A percentile compares a stretch with the other conserved stretches of the same genome.
phyloP scores from a whole-genome alignment of 2,329 filamentous ascomycete genomes.

The Alternaria brassicae region DNA sequence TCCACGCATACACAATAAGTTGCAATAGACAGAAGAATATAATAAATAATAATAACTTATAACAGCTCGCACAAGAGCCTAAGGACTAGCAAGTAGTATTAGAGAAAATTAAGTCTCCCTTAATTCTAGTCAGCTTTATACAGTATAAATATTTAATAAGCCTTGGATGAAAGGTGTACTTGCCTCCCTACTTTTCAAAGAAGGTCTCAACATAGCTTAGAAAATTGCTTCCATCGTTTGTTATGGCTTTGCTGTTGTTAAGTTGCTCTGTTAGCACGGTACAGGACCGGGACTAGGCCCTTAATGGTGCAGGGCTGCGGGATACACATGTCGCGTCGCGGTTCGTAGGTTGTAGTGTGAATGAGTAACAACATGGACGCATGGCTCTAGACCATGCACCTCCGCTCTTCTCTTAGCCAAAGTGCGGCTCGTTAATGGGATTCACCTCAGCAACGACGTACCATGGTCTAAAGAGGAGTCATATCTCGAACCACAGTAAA shows the following conservation, averaged over 20 bases:
- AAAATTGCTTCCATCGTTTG: conserved; percentile 7
- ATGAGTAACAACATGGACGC: conserved; percentile 10
- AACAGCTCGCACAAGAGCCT: conserved; percentile 1
- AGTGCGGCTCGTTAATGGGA: conserved; percentile 6
- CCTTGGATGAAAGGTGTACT: conserved; percentile 2
- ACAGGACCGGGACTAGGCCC: conserved; percentile 11
- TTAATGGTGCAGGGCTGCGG: conserved; percentile 10
- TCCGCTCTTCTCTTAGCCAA: conserved; percentile 12
- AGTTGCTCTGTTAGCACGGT: conserved; percentile 11
- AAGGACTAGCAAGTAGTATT: neutral
- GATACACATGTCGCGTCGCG: conserved; percentile 11
- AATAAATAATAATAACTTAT: conserved; percentile 7
- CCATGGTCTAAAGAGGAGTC: conserved; percentile 9
- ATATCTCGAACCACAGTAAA: conserved; percentile 13
- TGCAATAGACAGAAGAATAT: conserved; percentile 7
- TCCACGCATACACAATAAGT: conserved; percentile 7
- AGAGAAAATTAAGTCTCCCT: neutral
- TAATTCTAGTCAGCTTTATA: conserved; percentile 1
- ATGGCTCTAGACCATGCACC: conserved; percentile 10
- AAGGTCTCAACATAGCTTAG: conserved; percentile 5
- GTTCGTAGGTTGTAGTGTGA: conserved; percentile 11
- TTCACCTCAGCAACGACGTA: conserved; percentile 12
- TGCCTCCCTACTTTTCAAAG: conserved; percentile 6
- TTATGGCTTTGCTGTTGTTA: conserved; percentile 12
- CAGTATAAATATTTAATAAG: conserved; percentile 3